Percentiles rank a stretch among this genome's conserved stretches.
phyloP scores from a whole-genome alignment of 2,329 filamentous ascomycete species.

The Colletotrichum brevisporum region DNA sequence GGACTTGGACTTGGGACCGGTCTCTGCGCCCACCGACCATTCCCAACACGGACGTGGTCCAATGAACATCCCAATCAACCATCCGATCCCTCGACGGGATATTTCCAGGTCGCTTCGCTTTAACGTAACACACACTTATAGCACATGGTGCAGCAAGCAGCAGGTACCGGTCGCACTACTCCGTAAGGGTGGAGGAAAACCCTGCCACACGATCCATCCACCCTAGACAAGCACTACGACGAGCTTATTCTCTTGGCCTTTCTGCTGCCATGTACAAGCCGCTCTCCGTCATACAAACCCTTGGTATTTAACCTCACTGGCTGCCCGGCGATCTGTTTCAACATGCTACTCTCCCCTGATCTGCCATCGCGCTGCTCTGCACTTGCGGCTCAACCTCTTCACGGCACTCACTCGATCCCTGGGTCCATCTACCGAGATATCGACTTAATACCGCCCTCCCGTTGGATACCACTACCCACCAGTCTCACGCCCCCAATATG shows the following conservation, averaged over 20 bases:
- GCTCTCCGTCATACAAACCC: neutral
- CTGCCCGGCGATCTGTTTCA: neutral
- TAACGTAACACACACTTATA: neutral
- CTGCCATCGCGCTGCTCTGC: neutral
- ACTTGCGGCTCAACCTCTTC: neutral
- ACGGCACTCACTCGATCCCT: neutral
- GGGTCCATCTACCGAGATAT: neutral
- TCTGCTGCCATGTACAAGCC: neutral
- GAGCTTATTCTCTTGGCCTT: slow-evolving; percentile 25
- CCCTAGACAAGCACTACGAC: neutral
- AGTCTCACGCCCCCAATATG: slow-evolving; percentile 17
- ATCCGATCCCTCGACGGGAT: slow-evolving; percentile 25
- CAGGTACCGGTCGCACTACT: slow-evolving; percentile 2
- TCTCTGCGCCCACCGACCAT: slow-evolving; percentile 15
- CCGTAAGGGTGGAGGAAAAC: slow-evolving; percentile 8
- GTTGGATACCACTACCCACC: neutral
- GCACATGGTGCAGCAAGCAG: too few relatives aligned
- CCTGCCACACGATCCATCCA: slow-evolving; percentile 18
- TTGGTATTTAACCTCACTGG: slow-evolving; percentile 27
- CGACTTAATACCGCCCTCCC: neutral
- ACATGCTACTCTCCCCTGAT: neutral
- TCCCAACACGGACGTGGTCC: slow-evolving; percentile 15
- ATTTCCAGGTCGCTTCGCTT: slow-evolving; percentile 1
- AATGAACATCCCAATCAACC: slow-evolving; percentile 32
- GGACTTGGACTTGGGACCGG: neutral